phyloP scores from a whole-genome alignment of 352 stramenopile species.

The Globisporangium cystogenes region DNA sequence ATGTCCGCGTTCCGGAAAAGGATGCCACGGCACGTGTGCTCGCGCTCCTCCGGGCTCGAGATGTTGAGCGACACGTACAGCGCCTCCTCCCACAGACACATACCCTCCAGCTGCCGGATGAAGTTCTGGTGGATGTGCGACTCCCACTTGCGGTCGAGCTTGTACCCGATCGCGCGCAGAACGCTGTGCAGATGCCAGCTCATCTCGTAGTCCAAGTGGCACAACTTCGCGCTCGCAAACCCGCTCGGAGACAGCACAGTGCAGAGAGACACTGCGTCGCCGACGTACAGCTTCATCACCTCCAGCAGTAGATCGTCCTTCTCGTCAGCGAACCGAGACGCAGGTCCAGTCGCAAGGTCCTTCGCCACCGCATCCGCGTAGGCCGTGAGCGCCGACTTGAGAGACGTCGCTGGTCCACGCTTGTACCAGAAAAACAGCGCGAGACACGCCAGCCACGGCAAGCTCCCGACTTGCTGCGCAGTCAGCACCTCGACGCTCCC shows the following conservation, averaged over 20 bases:
- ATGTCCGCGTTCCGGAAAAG: slow-evolving; percentile 65
- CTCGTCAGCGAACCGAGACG: slow-evolving; percentile 26
- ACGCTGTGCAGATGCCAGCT: slow-evolving; percentile 76
- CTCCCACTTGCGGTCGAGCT: slow-evolving; percentile 68
- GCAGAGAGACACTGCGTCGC: slow-evolving; percentile 44
- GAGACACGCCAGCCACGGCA: slow-evolving; percentile 56
- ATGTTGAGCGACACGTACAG: slow-evolving; percentile 82
- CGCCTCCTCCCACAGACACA: slow-evolving; percentile 59
- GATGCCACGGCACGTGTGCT: slow-evolving; percentile 47
- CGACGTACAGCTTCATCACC: slow-evolving; percentile 64
- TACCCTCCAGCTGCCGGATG: slow-evolving; percentile 66
- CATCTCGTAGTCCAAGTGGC: slow-evolving; percentile 69
- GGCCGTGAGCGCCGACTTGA: slow-evolving; percentile 37
- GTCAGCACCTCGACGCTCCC: slow-evolving; percentile 57
- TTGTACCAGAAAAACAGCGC: slow-evolving; percentile 74
- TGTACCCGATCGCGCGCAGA: slow-evolving; percentile 64
- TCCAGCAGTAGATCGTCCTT: slow-evolving; percentile 65
- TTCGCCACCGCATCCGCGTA: slow-evolving; percentile 43
- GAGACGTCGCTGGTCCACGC: slow-evolving; percentile 33
- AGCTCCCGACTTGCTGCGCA: slow-evolving; percentile 30
- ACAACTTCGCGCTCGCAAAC: slow-evolving; percentile 22
- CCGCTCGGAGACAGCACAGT: slow-evolving; percentile 56
- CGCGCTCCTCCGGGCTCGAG: slow-evolving; percentile 44
- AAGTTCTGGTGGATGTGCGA: slow-evolving; percentile 81
- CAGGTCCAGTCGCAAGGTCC: slow-evolving; percentile 22